Conservation (phyloP, 2,329 filamentous ascomycete genomes). For the Penicillium occitanis region DNA sequence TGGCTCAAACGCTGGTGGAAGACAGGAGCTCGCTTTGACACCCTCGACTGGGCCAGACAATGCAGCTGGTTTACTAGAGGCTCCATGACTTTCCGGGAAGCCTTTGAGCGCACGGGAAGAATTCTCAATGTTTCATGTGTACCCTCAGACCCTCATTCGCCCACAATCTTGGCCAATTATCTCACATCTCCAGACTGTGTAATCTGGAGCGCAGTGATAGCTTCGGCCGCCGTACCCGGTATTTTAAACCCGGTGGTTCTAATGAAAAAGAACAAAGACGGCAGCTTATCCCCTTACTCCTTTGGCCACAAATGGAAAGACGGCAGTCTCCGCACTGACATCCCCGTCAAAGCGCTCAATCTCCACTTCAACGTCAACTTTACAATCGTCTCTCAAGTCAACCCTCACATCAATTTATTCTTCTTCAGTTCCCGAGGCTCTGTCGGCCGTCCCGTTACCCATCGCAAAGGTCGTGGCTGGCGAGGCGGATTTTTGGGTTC, state of each 20-base stretch:
- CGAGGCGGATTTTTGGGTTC: slow-evolving; percentile 91
- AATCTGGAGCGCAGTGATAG: slow-evolving; percentile 94
- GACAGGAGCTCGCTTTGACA: slow-evolving; percentile 92
- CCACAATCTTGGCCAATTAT: slow-evolving; percentile 90
- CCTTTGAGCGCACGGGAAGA: slow-evolving; percentile 87
- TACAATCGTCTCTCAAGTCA: slow-evolving; percentile 82
- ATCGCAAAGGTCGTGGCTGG: slow-evolving; percentile 91
- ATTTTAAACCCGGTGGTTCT: slow-evolving; percentile 94
- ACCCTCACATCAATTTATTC: slow-evolving; percentile 97
- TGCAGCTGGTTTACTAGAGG: slow-evolving; percentile 89
- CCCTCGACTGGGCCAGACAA: slow-evolving; percentile 81
- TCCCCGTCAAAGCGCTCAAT: slow-evolving; percentile 90
- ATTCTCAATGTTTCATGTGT: slow-evolving; percentile 96
- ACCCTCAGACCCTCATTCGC: slow-evolving; percentile 91
- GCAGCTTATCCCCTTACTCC: slow-evolving; percentile 79
- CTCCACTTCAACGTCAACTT: slow-evolving; percentile 99
- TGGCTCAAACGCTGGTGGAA: slow-evolving; percentile 87
- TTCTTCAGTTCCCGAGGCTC: slow-evolving; percentile 94
- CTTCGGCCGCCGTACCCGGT: slow-evolving; percentile 91
- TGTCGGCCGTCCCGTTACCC: slow-evolving; percentile 89
- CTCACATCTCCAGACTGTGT: slow-evolving; percentile 94
- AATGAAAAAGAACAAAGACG: slow-evolving; percentile 80
- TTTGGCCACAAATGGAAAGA: slow-evolving; percentile 99
- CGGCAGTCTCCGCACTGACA: slow-evolving; percentile 88
- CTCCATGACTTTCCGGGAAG: slow-evolving; percentile 91